These are phyloP conservation scores for Clarireedia paspali DNA, from an alignment of 2,329 filamentous ascomycete genomes.

Conservation along the genomic window DNA sequence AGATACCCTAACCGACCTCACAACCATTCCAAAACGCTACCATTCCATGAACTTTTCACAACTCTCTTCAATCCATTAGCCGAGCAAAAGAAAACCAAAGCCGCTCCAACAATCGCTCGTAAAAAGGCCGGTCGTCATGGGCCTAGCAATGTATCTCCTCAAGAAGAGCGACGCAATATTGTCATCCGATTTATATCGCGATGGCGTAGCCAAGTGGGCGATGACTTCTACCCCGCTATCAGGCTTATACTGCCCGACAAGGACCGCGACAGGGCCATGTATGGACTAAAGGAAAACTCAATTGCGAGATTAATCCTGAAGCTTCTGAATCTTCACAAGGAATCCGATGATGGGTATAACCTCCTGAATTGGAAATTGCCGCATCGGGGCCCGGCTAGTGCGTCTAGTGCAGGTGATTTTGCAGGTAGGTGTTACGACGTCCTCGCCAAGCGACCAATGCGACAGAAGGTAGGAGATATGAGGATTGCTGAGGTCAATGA, in stretches of 20 bases:
- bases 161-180: conserved; percentile 72
- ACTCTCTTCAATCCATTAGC: conserved; percentile 73
- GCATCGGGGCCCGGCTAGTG: conserved; percentile 51
- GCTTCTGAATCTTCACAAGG: conserved; percentile 83
- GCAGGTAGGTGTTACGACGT: conserved; percentile 83
- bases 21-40: conserved; percentile 72
- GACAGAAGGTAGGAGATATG: conserved; percentile 67
- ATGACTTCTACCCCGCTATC: conserved; percentile 89
- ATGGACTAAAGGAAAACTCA: conserved; percentile 85
- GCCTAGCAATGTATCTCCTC: conserved; percentile 51
- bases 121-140: conserved; percentile 47
- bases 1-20: conserved; percentile 76
- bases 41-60: conserved; percentile 72
- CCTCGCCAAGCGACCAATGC: conserved; percentile 74
- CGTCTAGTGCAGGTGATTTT: conserved; percentile 77
- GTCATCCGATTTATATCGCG: conserved; percentile 78
- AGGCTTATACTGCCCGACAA: conserved; percentile 88
- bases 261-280: conserved; percentile 85
- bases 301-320: conserved; percentile 89
- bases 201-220: conserved; percentile 83
- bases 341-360: conserved; percentile 80
- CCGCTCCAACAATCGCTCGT: conserved; percentile 44
- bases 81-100: conserved; percentile 60
- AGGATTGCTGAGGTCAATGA: conserved; percentile 85
- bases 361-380: conserved; percentile 91